A percentile compares a stretch with the other conserved stretches of the same genome.
These are phyloP conservation scores for Vigna nakashimae DNA, from an alignment of 306 rosid species.

Conservation along the genomic window DNA sequence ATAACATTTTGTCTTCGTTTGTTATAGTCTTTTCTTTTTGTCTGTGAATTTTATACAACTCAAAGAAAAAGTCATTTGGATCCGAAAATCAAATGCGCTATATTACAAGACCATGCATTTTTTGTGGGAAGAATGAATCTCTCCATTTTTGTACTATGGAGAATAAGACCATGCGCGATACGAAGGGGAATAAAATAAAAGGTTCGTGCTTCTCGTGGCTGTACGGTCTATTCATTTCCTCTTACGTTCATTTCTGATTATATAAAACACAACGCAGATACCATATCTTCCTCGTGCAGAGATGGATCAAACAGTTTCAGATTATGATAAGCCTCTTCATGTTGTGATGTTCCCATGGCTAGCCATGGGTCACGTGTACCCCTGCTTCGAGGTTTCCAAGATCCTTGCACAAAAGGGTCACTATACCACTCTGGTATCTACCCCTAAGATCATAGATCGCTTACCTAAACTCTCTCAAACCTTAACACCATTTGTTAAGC, in stretches of 20 bases:
- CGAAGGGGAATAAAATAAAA: neutral
- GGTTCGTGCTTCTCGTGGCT: neutral
- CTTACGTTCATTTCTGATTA: neutral
- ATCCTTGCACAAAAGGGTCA: constrained; percentile 67
- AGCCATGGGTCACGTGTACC: constrained; percentile 66
- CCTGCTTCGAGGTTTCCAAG: constrained; percentile 58
- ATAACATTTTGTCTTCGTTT: neutral
- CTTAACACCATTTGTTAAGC: constrained; percentile 37
- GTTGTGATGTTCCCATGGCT: constrained; percentile 73
- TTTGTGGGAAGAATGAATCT: neutral
- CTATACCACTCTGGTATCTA: constrained; percentile 53
- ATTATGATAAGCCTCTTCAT: constrained; percentile 50
- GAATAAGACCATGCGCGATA: too few relatives aligned
- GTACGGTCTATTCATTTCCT: too few relatives aligned
- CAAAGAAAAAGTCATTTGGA: constrained; percentile 10
- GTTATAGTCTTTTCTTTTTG: neutral
- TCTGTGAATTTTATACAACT: neutral
- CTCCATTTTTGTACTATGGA: neutral
- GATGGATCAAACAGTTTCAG: constrained; percentile 26
- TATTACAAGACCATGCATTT: neutral
- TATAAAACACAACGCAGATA: neutral
- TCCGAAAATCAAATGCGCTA: constrained; percentile 1
- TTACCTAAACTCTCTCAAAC: constrained; percentile 55
- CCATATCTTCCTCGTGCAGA: neutral
- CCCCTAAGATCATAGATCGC: constrained; percentile 61